Base-by-base conservation (phyloP, 2,329 filamentous ascomycete genomes). In the Ophiostoma fasciatum region DNA sequence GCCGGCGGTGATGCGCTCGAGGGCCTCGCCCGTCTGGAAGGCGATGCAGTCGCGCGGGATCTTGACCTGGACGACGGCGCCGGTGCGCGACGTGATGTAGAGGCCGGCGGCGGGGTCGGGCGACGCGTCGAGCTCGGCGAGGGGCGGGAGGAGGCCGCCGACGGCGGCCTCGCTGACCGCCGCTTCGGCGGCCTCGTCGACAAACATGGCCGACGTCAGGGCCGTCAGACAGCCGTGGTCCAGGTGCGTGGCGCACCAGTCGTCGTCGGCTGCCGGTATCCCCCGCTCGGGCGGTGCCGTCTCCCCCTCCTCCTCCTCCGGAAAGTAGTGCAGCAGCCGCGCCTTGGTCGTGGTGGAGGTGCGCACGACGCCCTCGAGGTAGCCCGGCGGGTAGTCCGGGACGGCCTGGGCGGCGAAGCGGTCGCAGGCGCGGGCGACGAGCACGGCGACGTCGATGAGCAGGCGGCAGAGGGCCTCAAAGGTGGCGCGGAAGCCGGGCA, bases 141-240 rank as follows among this genome's bases (percentile, higher is more conserved):
- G 66, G 0, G 69, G 63, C 2, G 66, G 45, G 8, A 62, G 55
- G 1, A 12, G 14, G 1, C 21, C 12, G 3, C 11, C 17, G 34
- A 35, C 43, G 6, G 54, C 51, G 28, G 58, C 46, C 27, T 60
- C 48, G 3, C 44, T 45, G 7, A 44, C 38, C 4, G 50, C 45
- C 25, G 54, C 47, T 9, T 51, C 50, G 30, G 47, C 50, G 2
- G 53, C 58, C 59, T 96, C 88, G 51, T 96, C 84, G 43, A 96
- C 69, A 56, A 93, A 96, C 85, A 96, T 94, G 46, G 88, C 87
- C 3, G 81, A 88, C 0, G 90, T 98, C 23, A 98, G 66, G 12
- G 87, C 88, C 0, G 90, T 98, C 22, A 98, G 67, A 53, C 88
- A 96, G 29, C 90, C 85, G 49, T 94, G 85, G 56, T 96, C 88